Evolutionary conservation across 441 rosid genomes (phyloP), one percentile per base, ranked within the genome.

Genomic region (Mallotus repandus): DNA sequence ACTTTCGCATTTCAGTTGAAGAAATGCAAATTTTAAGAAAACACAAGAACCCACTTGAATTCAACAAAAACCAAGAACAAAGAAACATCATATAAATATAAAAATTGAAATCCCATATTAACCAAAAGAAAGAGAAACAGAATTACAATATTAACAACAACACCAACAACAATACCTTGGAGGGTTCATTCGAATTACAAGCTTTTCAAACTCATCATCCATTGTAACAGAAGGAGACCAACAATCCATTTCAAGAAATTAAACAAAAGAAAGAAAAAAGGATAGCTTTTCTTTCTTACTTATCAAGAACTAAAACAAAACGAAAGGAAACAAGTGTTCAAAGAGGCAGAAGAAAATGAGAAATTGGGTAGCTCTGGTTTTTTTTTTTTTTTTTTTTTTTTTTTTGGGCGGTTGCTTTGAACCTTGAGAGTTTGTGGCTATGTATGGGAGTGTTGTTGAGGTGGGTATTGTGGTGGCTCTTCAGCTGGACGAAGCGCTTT

Each of bases 181-280:
- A 49, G 94, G 97, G 82, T 91, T 91, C 89, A 91, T 88, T 50
- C 94, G 84, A 74, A 85, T 84, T 9, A 87, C 85, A 49, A 91
- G 94, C 83, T 91, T 91, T 82, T 86, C 85, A 74, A 86, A 89
- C 79, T 91, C 97, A 70, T 88, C 87, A 71, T 86, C 91, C 69
- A 83, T 80, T 4, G 87, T 10, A 50, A 87, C 62, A 71, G 91
- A 76, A 68, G 85, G 79, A 69, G 87, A 78, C 91, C 91, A 91
- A 63, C 77, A 84, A 84, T 91, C 88, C 97, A 91, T 86, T 66
- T 75, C 25, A n/a, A 5, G 46, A 54, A 53, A 18, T 68, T 38
- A 38, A 38, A 38, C 41, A 38, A 4, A 38, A 38, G 7, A 38
- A 38, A 38, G 38, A 18, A 32, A 57, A 49, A n/a, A 62, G 15